Base-by-base conservation (phyloP, 2,329 filamentous ascomycete genomes). In the Coniella vitis region DNA sequence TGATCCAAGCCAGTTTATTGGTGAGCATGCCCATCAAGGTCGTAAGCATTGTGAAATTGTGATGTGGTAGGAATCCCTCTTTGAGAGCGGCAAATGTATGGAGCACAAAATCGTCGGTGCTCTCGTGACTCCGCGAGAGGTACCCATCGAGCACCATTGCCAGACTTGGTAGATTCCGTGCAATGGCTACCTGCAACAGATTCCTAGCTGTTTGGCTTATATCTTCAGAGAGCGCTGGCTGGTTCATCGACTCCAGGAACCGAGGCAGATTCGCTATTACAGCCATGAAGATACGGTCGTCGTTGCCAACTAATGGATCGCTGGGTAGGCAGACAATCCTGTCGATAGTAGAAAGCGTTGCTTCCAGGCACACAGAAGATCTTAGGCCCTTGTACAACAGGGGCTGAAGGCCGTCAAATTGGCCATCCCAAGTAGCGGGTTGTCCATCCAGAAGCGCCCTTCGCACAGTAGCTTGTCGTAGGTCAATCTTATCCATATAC, bases 1-100 rank as follows among this genome's bases (percentile, higher is more conserved):
- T 94, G 65, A 97, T 87, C 87, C 90, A 96, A 3, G 87, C 78
- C 1, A 85, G 78, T 31, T 84, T 85, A 61, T 98, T 98, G 13
- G 90, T 95, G 46, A 98, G 74, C 41, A 96, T 76, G 2, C 93
- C 90, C 67, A 97, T 87, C 38, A 97, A 70, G 69, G 95, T 96
- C 1, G 90, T 88, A 10, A 98, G 69, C 71, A 88, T 87, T 52
- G 83, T 79, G 57, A 94, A 89, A 58, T 97, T 91, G 49, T 87
- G 78, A 22, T 80, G 76, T 1, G 90, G 90, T 53, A 95, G 86
- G 65, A 87, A 97, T 22, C 83, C 79, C 41, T 85, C 80, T 49
- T 83, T 80, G 38, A 97, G 74, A 7, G 90, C 86, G 13, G 76
- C 76, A 48, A 94, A 79, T 7, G 89, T 77, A 51, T 89, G 83